Conservation (phyloP, 169 alveolate genomes). For the Perkinsus chesapeaki region DNA sequence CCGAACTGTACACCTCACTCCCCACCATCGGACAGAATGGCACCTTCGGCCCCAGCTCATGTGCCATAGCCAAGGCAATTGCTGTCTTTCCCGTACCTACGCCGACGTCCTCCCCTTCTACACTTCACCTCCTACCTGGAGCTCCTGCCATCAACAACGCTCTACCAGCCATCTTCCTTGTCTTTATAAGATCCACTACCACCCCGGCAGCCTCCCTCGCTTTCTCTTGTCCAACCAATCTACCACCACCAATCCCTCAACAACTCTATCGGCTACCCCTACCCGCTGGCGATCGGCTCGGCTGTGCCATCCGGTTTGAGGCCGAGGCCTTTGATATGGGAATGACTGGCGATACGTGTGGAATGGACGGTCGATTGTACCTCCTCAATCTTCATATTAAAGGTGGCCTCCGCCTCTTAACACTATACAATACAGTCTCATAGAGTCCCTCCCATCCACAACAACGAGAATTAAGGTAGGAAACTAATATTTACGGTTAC, state of each 20-base stretch:
- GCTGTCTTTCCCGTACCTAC: constrained; percentile 99
- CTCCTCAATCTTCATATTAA: not conserved
- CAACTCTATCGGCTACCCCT: constrained; percentile 8
- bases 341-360: constrained; percentile 91
- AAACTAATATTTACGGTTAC: not conserved
- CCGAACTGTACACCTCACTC: constrained; percentile 96
- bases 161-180: constrained; percentile 95
- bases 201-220: constrained; percentile 99
- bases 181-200: constrained; percentile 91
- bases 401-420: not conserved
- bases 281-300: constrained; percentile 47
- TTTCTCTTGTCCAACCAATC: constrained; percentile 95
- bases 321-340: constrained; percentile 98
- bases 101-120: constrained; percentile 80
- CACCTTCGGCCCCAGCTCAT: constrained; percentile 97
- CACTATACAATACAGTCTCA: not conserved
- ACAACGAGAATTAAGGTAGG: not conserved
- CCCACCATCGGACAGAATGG: constrained; percentile 99
- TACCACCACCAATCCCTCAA: constrained; percentile 32
- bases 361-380: constrained; percentile 29
- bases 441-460: not conserved
- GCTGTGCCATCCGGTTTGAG: constrained; percentile 84
- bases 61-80: constrained; percentile 96
- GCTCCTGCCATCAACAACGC: constrained; percentile 74
- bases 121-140: constrained; percentile 63